These are phyloP conservation scores for Pseudocercospora vitis DNA, from an alignment of 2,329 filamentous ascomycete species.

Conservation along the genomic window DNA sequence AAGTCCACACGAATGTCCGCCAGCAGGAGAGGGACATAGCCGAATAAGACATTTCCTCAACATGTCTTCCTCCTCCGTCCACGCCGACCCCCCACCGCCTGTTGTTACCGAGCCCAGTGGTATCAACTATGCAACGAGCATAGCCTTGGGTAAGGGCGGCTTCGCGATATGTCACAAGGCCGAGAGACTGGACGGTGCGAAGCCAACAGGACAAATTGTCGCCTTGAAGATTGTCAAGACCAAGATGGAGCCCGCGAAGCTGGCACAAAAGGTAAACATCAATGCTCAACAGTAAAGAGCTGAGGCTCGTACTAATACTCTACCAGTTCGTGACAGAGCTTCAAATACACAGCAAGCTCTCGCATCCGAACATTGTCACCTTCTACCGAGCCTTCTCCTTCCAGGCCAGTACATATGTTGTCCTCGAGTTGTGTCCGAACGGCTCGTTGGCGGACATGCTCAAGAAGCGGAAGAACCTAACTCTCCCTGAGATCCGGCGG, in stretches of 20 bases:
- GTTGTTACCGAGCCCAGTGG: constrained; percentile 70
- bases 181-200: constrained; percentile 57
- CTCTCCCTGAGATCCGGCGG: constrained; percentile 60
- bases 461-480: constrained; percentile 84
- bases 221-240: constrained; percentile 83
- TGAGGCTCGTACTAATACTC: constrained; percentile 1
- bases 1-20: background rate
- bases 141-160: constrained; percentile 74
- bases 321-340: constrained; percentile 73
- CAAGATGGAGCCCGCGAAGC: constrained; percentile 73
- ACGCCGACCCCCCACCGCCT: constrained; percentile 52
- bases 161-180: constrained; percentile 81
- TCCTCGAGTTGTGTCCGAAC: constrained; percentile 91
- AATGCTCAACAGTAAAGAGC: background rate
- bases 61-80: constrained; percentile 42
- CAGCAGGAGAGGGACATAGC: constrained; percentile 14
- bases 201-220: constrained; percentile 63
- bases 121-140: constrained; percentile 71
- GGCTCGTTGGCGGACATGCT: constrained; percentile 98
- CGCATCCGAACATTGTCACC: constrained; percentile 91
- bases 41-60: constrained; percentile 14
- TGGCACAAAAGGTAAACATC: constrained; percentile 72
- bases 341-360: constrained; percentile 97
- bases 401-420: constrained; percentile 84
- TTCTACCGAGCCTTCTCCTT: constrained; percentile 94